A percentile compares a stretch with the other conserved stretches of the same genome.
phyloP scores from a whole-genome alignment of 148 eudicot species.

The Nepenthes mirabilis region DNA sequence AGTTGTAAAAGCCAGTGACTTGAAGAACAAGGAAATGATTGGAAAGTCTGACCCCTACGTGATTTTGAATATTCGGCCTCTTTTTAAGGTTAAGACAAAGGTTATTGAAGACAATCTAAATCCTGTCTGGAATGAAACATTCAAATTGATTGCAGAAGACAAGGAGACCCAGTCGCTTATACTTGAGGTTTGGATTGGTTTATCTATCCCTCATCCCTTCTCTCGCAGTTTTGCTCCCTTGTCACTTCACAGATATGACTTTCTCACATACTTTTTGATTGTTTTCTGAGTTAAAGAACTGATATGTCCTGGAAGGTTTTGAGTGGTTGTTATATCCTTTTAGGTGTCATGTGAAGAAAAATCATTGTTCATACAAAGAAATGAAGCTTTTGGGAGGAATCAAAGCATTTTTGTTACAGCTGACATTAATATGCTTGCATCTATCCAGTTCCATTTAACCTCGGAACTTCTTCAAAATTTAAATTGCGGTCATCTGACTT shows the following conservation, averaged over 20 bases:
- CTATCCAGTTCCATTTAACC: not conserved
- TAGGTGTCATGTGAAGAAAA: too few relatives aligned
- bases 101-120: slow-evolving; percentile 73
- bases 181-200: slow-evolving; percentile 50
- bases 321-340: too few relatives aligned
- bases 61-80: slow-evolving; percentile 53
- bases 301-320: too few relatives aligned
- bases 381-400: too few relatives aligned
- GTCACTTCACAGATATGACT: not conserved
- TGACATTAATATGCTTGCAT: not conserved
- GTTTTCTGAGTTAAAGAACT: too few relatives aligned
- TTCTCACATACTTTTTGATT: not conserved
- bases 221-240: not conserved
- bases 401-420: not conserved
- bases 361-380: too few relatives aligned
- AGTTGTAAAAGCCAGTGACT: slow-evolving; percentile 63
- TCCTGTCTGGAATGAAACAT: slow-evolving; percentile 88
- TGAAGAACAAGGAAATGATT: slow-evolving; percentile 87
- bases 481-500: not conserved
- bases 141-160: slow-evolving; percentile 81
- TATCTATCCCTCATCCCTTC: not conserved
- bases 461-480: not conserved
- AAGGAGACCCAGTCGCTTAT: slow-evolving; percentile 83
- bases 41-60: slow-evolving; percentile 97
- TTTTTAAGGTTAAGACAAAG: slow-evolving; percentile 83